phyloP scores from a whole-genome alignment of 345 rosid genomes.

The Syzygium aqueum region DNA sequence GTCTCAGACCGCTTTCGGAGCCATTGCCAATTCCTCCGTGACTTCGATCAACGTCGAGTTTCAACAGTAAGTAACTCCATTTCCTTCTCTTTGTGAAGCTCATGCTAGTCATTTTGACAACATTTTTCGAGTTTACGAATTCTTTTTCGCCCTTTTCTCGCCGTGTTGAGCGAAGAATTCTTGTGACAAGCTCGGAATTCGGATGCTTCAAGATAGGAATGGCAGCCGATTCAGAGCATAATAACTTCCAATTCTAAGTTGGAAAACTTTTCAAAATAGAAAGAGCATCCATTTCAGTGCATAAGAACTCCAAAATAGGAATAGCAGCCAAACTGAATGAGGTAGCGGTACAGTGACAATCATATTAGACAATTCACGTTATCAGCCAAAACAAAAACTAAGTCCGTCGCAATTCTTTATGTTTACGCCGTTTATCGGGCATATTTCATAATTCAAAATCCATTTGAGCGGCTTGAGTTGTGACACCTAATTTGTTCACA shows the following conservation, averaged over 20 bases:
- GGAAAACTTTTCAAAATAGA: too few species aligned
- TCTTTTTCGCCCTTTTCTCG: neutral
- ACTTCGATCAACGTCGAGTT: slow-evolving; percentile 35
- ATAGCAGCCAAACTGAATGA: too few species aligned
- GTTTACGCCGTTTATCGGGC: neutral
- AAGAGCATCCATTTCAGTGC: too few species aligned
- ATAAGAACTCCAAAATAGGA: too few species aligned
- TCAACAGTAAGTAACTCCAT: slow-evolving; percentile 26
- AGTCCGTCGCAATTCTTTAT: neutral
- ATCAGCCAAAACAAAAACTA: neutral
- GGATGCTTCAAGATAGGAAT: neutral
- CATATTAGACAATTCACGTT: neutral
- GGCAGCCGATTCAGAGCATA: neutral
- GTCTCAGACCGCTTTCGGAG: slow-evolving; percentile 35
- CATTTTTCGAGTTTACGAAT: neutral
- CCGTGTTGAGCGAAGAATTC: neutral
- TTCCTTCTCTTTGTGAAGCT: neutral
- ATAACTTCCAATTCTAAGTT: too few species aligned
- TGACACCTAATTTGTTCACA: neutral
- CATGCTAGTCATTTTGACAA: neutral
- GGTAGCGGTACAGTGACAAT: neutral
- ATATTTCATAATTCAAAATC: neutral
- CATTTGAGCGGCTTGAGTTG: neutral
- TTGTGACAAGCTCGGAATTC: neutral
- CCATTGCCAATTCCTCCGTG: slow-evolving; percentile 25